These are phyloP conservation scores for Garcia nutans DNA, from an alignment of 345 rosid species.

Conservation along the genomic window DNA sequence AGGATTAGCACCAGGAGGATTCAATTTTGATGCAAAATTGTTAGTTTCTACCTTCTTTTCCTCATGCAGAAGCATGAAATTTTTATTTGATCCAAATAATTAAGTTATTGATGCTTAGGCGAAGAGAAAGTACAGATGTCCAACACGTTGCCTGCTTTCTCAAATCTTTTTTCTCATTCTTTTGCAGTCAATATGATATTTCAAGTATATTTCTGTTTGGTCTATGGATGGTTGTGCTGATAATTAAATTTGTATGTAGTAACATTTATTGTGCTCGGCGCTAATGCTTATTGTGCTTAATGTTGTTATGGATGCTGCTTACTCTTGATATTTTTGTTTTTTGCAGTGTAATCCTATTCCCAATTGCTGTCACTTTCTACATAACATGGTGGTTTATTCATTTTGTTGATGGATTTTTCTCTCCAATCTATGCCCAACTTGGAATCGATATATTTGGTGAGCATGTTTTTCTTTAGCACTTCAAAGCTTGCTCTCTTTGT, in stretches of 20 bases:
- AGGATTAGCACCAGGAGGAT: conserved; percentile 95
- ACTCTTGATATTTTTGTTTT: conserved; percentile 16
- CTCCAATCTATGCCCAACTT: conserved; percentile 88
- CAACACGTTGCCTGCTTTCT: too few species aligned
- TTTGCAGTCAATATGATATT: too few species aligned
- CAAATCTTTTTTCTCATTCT: too few species aligned
- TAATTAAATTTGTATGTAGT: background rate
- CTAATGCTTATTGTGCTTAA: conserved; percentile 4
- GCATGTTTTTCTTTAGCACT: conserved; percentile 22
- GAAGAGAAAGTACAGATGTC: conserved; percentile 86
- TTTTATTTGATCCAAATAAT: background rate
- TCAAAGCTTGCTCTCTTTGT: background rate
- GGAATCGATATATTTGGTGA: conserved; percentile 92
- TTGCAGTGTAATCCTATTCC: conserved; percentile 93
- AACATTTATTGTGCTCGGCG: too few species aligned
- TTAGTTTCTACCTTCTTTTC: conserved; percentile 26
- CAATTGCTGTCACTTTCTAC: conserved; percentile 91
- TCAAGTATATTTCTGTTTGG: too few species aligned
- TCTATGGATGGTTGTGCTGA: background rate
- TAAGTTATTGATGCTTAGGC: conserved; percentile 39
- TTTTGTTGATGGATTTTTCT: conserved; percentile 97
- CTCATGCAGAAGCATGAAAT: background rate
- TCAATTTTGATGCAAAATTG: conserved; percentile 97
- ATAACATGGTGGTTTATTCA: conserved; percentile 99
- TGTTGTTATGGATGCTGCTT: conserved; percentile 22